These are phyloP conservation scores for Pholiota microspora DNA, from an alignment of 768 basidiomycete species.

Conservation along the genomic window DNA sequence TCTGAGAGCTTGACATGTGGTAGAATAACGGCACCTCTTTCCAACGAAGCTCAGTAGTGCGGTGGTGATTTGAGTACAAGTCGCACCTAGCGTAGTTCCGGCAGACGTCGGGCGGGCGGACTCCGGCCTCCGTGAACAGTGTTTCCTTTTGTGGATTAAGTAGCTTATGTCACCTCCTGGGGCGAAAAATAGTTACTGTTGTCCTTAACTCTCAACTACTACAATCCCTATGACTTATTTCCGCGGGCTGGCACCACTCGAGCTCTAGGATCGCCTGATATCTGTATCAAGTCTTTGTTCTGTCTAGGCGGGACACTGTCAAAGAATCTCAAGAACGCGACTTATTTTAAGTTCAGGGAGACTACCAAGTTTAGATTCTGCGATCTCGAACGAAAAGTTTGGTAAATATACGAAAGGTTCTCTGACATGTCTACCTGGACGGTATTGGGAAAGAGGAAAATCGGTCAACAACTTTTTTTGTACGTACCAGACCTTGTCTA, in stretches of 20 bases:
- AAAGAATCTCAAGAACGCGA: too few species aligned
- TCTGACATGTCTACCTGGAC: neutral
- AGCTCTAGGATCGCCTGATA: too few species aligned
- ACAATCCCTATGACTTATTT: too few species aligned
- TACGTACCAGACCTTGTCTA: neutral
- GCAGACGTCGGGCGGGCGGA: too few species aligned
- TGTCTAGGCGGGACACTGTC: too few species aligned
- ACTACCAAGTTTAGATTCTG: neutral
- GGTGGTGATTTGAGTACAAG: too few species aligned
- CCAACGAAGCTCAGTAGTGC: neutral
- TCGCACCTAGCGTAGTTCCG: too few species aligned
- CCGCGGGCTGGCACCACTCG: too few species aligned
- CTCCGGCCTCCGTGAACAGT: neutral
- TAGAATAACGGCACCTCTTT: neutral
- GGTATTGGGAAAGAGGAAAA: neutral
- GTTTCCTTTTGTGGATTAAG: neutral
- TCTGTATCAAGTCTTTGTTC: too few species aligned
- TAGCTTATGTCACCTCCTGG: neutral
- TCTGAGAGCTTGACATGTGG: conserved; percentile 33
- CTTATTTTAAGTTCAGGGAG: too few species aligned
- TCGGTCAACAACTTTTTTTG: conserved; percentile 1
- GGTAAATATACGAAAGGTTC: neutral
- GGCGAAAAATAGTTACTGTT: neutral
- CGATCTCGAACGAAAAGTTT: too few species aligned
- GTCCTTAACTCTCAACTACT: too few species aligned